phyloP scores from a whole-genome alignment of 2,329 filamentous ascomycete species.

The Trichoderma polysporum region DNA sequence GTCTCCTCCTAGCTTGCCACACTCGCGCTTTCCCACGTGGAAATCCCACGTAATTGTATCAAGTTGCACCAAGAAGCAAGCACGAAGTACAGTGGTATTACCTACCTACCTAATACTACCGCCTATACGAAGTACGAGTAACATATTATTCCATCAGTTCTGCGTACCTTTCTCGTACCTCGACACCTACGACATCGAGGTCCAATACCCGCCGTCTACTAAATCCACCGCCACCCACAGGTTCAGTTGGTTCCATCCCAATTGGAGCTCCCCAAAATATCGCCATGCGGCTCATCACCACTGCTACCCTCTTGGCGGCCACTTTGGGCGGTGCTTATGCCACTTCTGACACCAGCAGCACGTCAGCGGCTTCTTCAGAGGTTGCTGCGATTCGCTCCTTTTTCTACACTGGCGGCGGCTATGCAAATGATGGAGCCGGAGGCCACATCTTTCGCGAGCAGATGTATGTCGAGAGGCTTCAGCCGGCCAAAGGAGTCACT shows the following conservation, averaged over 20 bases:
- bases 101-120: neutral
- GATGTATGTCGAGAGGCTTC: constrained; percentile 54
- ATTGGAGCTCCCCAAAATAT: neutral
- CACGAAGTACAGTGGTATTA: neutral
- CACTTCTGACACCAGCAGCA: neutral
- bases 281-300: constrained; percentile 7
- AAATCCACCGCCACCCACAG: neutral
- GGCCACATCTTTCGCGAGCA: constrained; percentile 41
- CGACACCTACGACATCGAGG: neutral
- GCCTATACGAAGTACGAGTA: too few relatives aligned
- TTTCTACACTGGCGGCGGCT: constrained; percentile 41
- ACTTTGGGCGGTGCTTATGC: neutral
- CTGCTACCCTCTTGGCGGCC: neutral
- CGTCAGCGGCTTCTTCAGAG: constrained; percentile 13
- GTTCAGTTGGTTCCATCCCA: neutral
- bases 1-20: neutral
- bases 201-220: neutral
- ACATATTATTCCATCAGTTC: too few relatives aligned
- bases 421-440: constrained; percentile 32
- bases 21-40: constrained; percentile 2
- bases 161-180: neutral
- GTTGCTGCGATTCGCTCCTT: constrained; percentile 29
- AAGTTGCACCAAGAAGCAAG: neutral
- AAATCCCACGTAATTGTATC: neutral
- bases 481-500: constrained; percentile 31